Percentiles rank a stretch among this genome's conserved stretches.
Conservation (phyloP, 176 grass and related monocot genomes). For the Dactylis glomerata region DNA sequence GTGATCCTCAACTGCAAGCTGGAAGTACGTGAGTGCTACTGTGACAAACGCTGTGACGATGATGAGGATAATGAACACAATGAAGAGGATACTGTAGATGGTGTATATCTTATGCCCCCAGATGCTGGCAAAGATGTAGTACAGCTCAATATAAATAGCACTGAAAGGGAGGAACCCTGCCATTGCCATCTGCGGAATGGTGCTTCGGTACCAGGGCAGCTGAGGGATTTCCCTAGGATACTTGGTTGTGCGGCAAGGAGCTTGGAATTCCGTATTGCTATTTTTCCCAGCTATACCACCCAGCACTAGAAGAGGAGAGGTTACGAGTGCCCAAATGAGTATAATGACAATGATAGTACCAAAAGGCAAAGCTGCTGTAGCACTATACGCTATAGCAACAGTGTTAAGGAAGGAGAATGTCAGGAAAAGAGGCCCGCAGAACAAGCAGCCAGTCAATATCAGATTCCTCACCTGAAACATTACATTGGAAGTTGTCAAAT, state of each 20-base stretch:
- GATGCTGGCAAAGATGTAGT: conserved; percentile 96
- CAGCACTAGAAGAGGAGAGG: conserved; percentile 81
- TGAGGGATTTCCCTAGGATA: conserved; percentile 92
- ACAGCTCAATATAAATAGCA: conserved; percentile 91
- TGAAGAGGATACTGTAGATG: conserved; percentile 96
- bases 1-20: conserved; percentile 93
- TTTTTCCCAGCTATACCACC: conserved; percentile 95
- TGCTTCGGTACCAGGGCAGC: conserved; percentile 81
- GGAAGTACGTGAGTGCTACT: conserved; percentile 88
- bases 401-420: conserved; percentile 96
- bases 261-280: conserved; percentile 83
- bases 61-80: conserved; percentile 95
- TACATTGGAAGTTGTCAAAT: background rate
- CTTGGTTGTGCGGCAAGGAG: conserved; percentile 78
- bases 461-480: conserved; percentile 90
- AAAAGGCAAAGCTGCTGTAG: conserved; percentile 87
- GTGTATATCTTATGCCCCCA: conserved; percentile 99
- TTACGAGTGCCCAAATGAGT: conserved; percentile 91
- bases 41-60: conserved; percentile 96
- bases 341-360: conserved; percentile 95
- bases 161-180: conserved; percentile 96
- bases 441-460: conserved; percentile 81
- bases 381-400: conserved; percentile 82
- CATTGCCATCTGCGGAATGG: conserved; percentile 93
- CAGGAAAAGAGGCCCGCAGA: conserved; percentile 90